phyloP scores from a whole-genome alignment of 305 asterid genomes.

The Salvia sclarea region DNA sequence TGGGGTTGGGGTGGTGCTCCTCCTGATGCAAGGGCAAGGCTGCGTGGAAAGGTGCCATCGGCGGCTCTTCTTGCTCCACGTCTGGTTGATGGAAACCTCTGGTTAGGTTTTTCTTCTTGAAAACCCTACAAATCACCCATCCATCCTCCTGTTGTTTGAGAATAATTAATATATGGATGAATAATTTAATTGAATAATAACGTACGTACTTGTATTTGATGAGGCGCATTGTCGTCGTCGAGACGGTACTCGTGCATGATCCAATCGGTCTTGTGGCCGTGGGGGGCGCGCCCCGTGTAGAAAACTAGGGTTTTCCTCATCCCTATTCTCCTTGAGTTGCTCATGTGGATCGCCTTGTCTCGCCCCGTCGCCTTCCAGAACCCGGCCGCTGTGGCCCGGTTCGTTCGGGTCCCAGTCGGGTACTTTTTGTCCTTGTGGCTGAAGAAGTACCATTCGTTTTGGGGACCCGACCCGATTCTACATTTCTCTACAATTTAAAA shows the following conservation, averaged over 20 bases:
- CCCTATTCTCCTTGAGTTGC: conserved; percentile 62
- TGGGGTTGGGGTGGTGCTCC: no score
- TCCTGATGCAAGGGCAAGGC: conserved; percentile 23
- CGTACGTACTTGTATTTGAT: conserved; percentile 45
- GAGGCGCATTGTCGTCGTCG: conserved; percentile 49
- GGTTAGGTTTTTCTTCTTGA: conserved; percentile 62
- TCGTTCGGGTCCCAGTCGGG: conserved; percentile 88
- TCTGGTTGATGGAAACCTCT: conserved; percentile 59
- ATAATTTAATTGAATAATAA: no score
- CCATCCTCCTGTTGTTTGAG: conserved; percentile 94
- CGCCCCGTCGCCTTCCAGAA: conserved; percentile 93
- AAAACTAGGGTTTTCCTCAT: conserved; percentile 93
- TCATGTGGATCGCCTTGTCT: conserved; percentile 70
- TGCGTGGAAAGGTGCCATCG: conserved; percentile 39
- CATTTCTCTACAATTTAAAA: conserved; percentile 76
- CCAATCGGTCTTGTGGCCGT: conserved; percentile 89
- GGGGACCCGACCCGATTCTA: conserved; percentile 83
- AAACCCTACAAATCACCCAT: conserved; percentile 88
- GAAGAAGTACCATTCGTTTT: conserved; percentile 86
- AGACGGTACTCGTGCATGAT: conserved; percentile 93
- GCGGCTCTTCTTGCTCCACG: conserved; percentile 41
- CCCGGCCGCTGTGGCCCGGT: conserved; percentile 80
- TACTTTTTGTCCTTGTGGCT: conserved; percentile 92
- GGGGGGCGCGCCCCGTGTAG: conserved; percentile 93
- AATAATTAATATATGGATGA: no score